Conservation (phyloP, 2,329 filamentous ascomycete genomes). For the Scorias spongiosa region DNA sequence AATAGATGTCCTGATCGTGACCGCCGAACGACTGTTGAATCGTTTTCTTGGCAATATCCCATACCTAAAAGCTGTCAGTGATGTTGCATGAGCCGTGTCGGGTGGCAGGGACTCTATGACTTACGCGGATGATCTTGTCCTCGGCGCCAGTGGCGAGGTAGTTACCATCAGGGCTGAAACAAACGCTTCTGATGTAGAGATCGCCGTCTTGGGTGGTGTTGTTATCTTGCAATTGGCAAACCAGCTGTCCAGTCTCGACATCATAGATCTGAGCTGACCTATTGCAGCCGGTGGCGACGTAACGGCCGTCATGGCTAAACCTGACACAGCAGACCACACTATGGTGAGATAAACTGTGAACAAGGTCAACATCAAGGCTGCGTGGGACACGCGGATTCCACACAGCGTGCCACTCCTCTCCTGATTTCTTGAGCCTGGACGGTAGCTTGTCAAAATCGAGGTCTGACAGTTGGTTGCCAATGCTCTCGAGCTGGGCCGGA, state of each 20-base stretch:
- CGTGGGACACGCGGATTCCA: conserved; percentile 89
- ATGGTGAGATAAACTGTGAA: conserved; percentile 84
- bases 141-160: conserved; percentile 92
- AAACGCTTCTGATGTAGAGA: conserved; percentile 92
- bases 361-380: conserved; percentile 79
- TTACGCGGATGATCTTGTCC: conserved; percentile 88
- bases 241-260: conserved; percentile 69
- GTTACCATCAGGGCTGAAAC: conserved; percentile 92
- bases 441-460: conserved; percentile 76
- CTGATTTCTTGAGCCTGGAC: conserved; percentile 74
- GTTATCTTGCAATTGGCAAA: conserved; percentile 82
- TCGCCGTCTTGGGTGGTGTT: conserved; percentile 77
- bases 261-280: conserved; percentile 99
- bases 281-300: conserved; percentile 93
- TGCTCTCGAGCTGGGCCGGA: conserved; percentile 26
- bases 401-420: conserved; percentile 86
- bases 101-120: conserved; percentile 16
- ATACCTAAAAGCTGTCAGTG: conserved; percentile 45
- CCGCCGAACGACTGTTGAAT: conserved; percentile 92
- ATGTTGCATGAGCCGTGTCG: neutral
- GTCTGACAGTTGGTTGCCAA: conserved; percentile 64
- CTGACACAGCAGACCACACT: conserved; percentile 97
- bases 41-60: conserved; percentile 72
- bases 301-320: conserved; percentile 91
- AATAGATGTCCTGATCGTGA: conserved; percentile 98